phyloP scores from a whole-genome alignment of 495 filamentous ascomycete species.

The Neurospora tetrasperma region DNA sequence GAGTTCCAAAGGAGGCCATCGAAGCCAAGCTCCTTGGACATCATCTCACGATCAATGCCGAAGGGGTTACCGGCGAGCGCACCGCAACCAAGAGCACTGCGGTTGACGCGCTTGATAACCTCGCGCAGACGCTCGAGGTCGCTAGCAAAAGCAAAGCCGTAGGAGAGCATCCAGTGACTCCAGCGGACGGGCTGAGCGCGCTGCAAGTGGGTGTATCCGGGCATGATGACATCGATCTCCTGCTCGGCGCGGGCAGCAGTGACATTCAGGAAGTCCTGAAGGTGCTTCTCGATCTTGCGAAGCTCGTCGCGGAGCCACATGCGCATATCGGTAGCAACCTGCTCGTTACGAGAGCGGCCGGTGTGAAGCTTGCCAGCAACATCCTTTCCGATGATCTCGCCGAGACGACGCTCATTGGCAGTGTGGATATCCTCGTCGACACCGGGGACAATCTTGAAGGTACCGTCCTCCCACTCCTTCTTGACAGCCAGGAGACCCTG shows the following conservation, averaged over 20 bases:
- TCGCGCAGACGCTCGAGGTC: slow-evolving; percentile 76
- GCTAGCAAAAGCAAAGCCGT: slow-evolving; percentile 62
- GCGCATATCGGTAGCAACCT: slow-evolving; percentile 88
- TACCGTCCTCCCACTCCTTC: slow-evolving; percentile 60
- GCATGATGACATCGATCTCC: slow-evolving; percentile 54
- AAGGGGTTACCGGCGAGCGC: slow-evolving; percentile 91
- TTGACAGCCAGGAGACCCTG: slow-evolving; percentile 59
- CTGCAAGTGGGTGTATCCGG: slow-evolving; percentile 85
- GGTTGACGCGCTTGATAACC: slow-evolving; percentile 65
- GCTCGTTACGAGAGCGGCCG: slow-evolving; percentile 85
- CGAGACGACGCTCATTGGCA: slow-evolving; percentile 82
- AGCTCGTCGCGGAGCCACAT: slow-evolving; percentile 81
- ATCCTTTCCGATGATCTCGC: slow-evolving; percentile 79
- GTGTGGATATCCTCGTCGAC: slow-evolving; percentile 79
- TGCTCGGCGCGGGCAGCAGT: slow-evolving; percentile 63
- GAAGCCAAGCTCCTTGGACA: slow-evolving; percentile 85
- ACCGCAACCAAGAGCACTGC: slow-evolving; percentile 70
- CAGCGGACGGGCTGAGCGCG: slow-evolving; percentile 84
- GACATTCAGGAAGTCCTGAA: slow-evolving; percentile 62
- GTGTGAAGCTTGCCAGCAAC: slow-evolving; percentile 91
- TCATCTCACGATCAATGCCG: slow-evolving; percentile 75
- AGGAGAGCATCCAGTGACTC: slow-evolving; percentile 77
- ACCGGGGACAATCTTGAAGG: slow-evolving; percentile 49
- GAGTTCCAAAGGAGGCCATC: slow-evolving; percentile 73
- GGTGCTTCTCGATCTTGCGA: slow-evolving; percentile 54